Conservation (phyloP, 805 yeast species). For the Tetrapisispora pingtungensis region DNA sequence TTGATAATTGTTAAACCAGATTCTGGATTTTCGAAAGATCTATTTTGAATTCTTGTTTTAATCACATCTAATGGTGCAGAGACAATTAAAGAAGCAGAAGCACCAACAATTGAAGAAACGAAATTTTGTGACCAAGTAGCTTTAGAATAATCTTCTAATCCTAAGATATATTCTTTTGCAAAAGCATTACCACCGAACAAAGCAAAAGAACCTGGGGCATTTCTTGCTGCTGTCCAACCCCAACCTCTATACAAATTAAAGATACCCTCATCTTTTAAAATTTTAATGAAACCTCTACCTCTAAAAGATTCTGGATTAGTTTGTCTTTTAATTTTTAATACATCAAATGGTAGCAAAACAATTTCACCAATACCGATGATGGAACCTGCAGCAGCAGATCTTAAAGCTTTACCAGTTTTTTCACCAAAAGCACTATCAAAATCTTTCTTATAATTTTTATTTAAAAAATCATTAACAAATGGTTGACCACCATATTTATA, state of each 20-base stretch:
- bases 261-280: constrained; percentile 76
- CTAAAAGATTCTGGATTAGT: constrained; percentile 99
- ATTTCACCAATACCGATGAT: constrained; percentile 97
- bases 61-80: constrained; percentile 97
- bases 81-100: constrained; percentile 91
- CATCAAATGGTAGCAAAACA: constrained; percentile 89
- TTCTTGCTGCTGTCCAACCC: constrained; percentile 99
- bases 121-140: constrained; percentile 97
- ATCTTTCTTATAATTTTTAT: constrained; percentile 55
- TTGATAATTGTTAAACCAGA: constrained; percentile 85
- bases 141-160: constrained; percentile 71
- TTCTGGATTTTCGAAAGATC: constrained; percentile 91
- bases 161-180: constrained; percentile 91
- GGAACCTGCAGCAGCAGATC: constrained; percentile 97
- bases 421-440: constrained; percentile 78
- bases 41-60: constrained; percentile 96
- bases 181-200: constrained; percentile 97
- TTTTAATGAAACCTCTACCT: constrained; percentile 91
- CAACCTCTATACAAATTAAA: constrained; percentile 91
- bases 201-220: constrained; percentile 98
- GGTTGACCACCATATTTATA: constrained; percentile 99
- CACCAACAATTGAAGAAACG: constrained; percentile 90
- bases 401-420: constrained; percentile 93
- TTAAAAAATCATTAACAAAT: constrained; percentile 86
- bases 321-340: constrained; percentile 95